Evolutionary conservation across 2,329 filamentous ascomycete species (phyloP), one percentile per base, ranked within the genome.

Genomic region (Ceratocystis colombiana): DNA sequence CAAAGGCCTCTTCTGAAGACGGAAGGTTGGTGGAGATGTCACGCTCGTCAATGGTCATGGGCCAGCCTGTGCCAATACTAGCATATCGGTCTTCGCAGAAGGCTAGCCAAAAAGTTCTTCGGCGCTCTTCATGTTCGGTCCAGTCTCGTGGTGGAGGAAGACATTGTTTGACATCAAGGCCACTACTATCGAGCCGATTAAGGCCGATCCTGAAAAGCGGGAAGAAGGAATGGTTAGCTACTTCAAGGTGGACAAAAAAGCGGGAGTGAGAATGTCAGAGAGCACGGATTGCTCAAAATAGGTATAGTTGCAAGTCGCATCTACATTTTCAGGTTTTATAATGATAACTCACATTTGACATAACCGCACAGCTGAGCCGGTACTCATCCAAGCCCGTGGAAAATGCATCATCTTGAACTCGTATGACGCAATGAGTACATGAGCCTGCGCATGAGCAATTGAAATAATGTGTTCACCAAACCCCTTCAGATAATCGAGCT

Each of bases 341-440:
- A 46, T 46, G 7, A 25, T 17, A 22, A 74, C 82, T 74, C 73
- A 85, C 93, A 97, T 96, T 72, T 96, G 88, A 63, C 84, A 84
- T 65, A 97, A 76, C 63, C 93, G 84, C n/a, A 88, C 84, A 3
- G 88, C 88, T 68, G 89, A 82, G 25, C 93, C 94, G 2, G 89
- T 88, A 70, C 89, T 96, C 77, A 96, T 85, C 94, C 94, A 97
- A 0, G 94, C 94, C 70, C 94, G 81, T 1, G 94, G 93, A 71
- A 97, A 97, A 74, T 91, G 95, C 89, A 97, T 96, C 82, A 89
- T 88, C 77, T 93, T 96, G 79, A 96, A 97, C 75, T 99, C 94
- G 72, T 96, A 96, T 0, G 83, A 85, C 5, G 86, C 84, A 61
- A 95, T 80, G 22, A 97, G 78, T 30, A 86, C 79, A 81, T 95